Percentiles rank a stretch among this genome's conserved stretches.
Evolutionary conservation across 192 early-diverging fungal species (phyloP).

Genomic region (Backusella circina): DNA sequence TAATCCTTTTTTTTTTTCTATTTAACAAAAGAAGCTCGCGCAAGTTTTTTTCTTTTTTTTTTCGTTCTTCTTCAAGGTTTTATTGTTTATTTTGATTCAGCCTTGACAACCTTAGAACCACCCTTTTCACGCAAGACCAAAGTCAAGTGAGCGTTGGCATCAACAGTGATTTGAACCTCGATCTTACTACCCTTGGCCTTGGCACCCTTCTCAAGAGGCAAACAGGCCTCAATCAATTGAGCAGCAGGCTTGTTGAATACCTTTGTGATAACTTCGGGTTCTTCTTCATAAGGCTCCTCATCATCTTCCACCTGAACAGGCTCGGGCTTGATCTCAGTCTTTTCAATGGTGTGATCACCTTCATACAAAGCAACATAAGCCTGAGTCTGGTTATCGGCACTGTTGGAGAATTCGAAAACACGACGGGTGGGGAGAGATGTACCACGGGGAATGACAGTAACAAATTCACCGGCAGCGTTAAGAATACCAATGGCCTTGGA

Average conservation of each 20-base stretch:
- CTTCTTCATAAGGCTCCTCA: conserved; percentile 45
- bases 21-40: not conserved
- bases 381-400: conserved; percentile 59
- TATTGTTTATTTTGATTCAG: conserved; percentile 16
- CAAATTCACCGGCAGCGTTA: conserved; percentile 67
- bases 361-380: conserved; percentile 84
- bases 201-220: conserved; percentile 50
- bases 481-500: conserved; percentile 76
- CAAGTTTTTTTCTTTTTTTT: not conserved
- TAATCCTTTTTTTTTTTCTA: not conserved
- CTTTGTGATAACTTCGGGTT: conserved; percentile 39
- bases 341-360: conserved; percentile 64
- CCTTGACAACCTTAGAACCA: conserved; percentile 45
- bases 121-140: conserved; percentile 51
- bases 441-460: conserved; percentile 76
- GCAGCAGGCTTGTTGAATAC: conserved; percentile 46
- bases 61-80: not conserved
- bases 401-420: conserved; percentile 66
- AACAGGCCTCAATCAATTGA: conserved; percentile 64
- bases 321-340: conserved; percentile 40
- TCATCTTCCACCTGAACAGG: conserved; percentile 51
- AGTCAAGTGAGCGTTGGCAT: conserved; percentile 43
- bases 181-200: conserved; percentile 46
- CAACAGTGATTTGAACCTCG: conserved; percentile 48
- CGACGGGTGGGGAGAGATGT: conserved; percentile 85